Evolutionary conservation across 1,284 basidiomycete genomes (phyloP).

Genomic region (Mycocalia duriaeana): DNA sequence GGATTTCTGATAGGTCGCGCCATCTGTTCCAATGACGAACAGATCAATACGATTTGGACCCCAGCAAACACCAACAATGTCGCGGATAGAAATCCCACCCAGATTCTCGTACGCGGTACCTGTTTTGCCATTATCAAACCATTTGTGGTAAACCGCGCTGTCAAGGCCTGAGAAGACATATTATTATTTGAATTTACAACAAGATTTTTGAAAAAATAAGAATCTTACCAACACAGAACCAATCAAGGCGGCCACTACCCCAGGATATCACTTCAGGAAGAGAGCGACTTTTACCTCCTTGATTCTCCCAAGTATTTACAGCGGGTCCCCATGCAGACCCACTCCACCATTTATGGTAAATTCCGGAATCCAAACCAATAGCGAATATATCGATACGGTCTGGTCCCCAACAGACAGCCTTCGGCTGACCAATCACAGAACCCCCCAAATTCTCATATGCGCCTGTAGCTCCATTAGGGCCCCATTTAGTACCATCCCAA

Average conservation of each 20-base stretch:
- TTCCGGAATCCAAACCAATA: constrained; percentile 2
- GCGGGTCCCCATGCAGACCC: constrained; percentile 1
- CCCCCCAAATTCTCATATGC: constrained; percentile 5
- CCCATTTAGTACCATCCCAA: constrained; percentile 5
- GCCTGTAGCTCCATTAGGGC: constrained; percentile 1
- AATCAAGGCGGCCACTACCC: neutral
- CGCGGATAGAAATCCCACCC: constrained; percentile 1
- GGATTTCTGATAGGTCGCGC: constrained; percentile 1
- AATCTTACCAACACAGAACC: constrained; percentile 1
- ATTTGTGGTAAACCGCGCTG: constrained; percentile 5
- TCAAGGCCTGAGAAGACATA: constrained; percentile 2
- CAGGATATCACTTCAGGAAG: constrained; percentile 3
- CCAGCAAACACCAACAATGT: constrained; percentile 5
- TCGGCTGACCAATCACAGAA: neutral
- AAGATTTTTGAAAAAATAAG: neutral
- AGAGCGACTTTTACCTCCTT: neutral
- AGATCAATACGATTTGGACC: constrained; percentile 1
- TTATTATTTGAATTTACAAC: neutral
- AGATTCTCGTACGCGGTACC: constrained; percentile 2
- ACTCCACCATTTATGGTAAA: constrained; percentile 5
- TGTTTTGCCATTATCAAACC: neutral
- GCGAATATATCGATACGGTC: constrained; percentile 5
- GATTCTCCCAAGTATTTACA: constrained; percentile 1
- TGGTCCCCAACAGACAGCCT: constrained; percentile 6
- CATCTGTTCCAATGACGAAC: constrained; percentile 4